Percentiles rank a stretch among this genome's conserved stretches.
Conservation (phyloP, 176 grass and related monocot genomes). For the Oryza coarctata region DNA sequence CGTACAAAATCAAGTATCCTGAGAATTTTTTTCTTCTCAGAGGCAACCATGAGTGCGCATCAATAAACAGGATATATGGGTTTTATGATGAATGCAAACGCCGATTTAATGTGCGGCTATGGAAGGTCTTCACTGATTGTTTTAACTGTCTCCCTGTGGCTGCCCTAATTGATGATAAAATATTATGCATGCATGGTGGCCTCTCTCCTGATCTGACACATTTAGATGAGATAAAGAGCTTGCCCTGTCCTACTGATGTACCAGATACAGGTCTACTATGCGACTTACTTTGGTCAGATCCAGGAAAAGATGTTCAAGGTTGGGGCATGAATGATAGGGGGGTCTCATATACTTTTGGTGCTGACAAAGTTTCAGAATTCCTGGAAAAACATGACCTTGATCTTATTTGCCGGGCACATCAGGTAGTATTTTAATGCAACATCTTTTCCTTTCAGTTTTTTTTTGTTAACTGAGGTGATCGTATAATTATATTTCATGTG, state of each 20-base stretch:
- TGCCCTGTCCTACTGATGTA: conserved; percentile 70
- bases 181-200: conserved; percentile 96
- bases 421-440: conserved; percentile 41
- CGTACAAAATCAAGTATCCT: conserved; percentile 90
- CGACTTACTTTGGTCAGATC: conserved; percentile 91
- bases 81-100: conserved; percentile 98
- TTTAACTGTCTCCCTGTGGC: conserved; percentile 95
- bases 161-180: conserved; percentile 92
- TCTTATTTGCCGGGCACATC: conserved; percentile 85
- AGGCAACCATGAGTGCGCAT: conserved; percentile 97
- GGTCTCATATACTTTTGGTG: conserved; percentile 88
- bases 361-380: conserved; percentile 79
- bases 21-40: conserved; percentile 94
- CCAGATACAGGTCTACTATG: conserved; percentile 81
- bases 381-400: conserved; percentile 76
- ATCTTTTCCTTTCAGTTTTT: conserved; percentile 15
- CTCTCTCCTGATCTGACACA: conserved; percentile 76
- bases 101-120: conserved; percentile 80
- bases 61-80: conserved; percentile 97
- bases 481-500: conserved; percentile 27
- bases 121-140: conserved; percentile 91
- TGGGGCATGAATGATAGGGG: conserved; percentile 97
- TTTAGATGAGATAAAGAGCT: conserved; percentile 71
- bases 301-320: conserved; percentile 72
- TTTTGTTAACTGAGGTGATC: conserved; percentile 6